Percentiles rank a stretch among this genome's conserved stretches.
phyloP scores from a whole-genome alignment of 148 eudicot genomes.

The Rhododendron vialii region DNA sequence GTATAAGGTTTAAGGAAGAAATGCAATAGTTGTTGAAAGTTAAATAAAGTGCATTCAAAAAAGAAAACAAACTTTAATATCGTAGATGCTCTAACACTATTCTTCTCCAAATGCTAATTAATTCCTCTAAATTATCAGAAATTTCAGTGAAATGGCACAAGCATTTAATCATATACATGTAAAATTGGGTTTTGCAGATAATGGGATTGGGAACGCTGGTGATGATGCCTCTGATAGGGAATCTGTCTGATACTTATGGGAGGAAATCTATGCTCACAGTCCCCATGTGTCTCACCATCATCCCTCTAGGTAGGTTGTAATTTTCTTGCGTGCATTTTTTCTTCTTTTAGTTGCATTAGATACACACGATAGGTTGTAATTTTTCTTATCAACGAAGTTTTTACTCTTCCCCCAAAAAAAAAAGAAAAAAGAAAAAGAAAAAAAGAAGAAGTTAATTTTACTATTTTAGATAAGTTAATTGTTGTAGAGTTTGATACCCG shows the following conservation, averaged over 20 bases:
- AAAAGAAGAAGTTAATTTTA: too few relatives aligned
- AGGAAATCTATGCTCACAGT: constrained; percentile 40
- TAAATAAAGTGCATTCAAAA: too few relatives aligned
- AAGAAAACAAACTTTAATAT: too few relatives aligned
- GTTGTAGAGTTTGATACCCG: background rate
- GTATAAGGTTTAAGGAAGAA: too few relatives aligned
- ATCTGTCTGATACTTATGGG: constrained; percentile 49
- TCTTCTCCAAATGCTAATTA: background rate
- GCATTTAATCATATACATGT: background rate
- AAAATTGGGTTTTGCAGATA: constrained; percentile 23
- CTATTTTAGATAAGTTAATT: background rate
- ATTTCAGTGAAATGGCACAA: background rate
- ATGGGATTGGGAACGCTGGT: constrained; percentile 46
- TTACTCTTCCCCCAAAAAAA: too few relatives aligned
- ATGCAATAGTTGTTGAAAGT: too few relatives aligned
- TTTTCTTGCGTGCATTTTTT: too few relatives aligned
- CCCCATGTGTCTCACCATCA: constrained; percentile 41
- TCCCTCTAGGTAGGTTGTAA: constrained; percentile 37
- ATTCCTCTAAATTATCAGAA: background rate
- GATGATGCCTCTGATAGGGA: constrained; percentile 51
- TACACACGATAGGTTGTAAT: too few relatives aligned
- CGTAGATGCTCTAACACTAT: background rate
- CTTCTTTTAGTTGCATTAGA: too few relatives aligned
- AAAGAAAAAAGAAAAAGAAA: too few relatives aligned
- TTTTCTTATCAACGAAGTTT: too few relatives aligned